These are phyloP conservation scores for Ustilago tritici DNA, from an alignment of 1,284 basidiomycete species.

Conservation along the genomic window DNA sequence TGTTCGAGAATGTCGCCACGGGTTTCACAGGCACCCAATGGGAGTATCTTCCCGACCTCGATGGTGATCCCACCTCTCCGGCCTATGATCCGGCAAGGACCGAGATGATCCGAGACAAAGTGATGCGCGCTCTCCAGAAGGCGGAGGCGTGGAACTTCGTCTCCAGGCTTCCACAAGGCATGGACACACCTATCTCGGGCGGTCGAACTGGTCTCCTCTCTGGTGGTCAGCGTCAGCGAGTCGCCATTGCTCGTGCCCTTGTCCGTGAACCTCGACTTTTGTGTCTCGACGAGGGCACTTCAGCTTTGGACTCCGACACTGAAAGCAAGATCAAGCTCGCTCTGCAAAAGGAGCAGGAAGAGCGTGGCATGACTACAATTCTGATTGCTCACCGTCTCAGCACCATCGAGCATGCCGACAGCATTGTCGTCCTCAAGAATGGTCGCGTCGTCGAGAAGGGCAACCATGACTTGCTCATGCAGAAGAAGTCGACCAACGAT, in stretches of 20 bases:
- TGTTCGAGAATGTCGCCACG: slow-evolving; percentile 67
- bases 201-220: slow-evolving; percentile 68
- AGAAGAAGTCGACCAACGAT: slow-evolving; percentile 17
- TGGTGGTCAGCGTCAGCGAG: slow-evolving; percentile 66
- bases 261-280: slow-evolving; percentile 63
- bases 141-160: slow-evolving; percentile 72
- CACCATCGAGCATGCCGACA: slow-evolving; percentile 66
- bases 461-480: slow-evolving; percentile 58
- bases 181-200: slow-evolving; percentile 70
- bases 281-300: slow-evolving; percentile 66
- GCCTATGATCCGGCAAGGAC: slow-evolving; percentile 34
- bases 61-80: slow-evolving; percentile 26
- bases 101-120: slow-evolving; percentile 62
- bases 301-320: slow-evolving; percentile 64
- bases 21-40: slow-evolving; percentile 59
- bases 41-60: slow-evolving; percentile 48
- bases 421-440: slow-evolving; percentile 62
- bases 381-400: slow-evolving; percentile 68
- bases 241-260: slow-evolving; percentile 67
- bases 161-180: slow-evolving; percentile 67
- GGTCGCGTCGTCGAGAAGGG: slow-evolving; percentile 64
- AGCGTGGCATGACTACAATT: slow-evolving; percentile 65
- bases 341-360: slow-evolving; percentile 61
- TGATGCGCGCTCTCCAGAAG: slow-evolving; percentile 63
- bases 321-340: slow-evolving; percentile 63